These are phyloP conservation scores for Tremella fuciformis DNA, from an alignment of 768 basidiomycete species.

Conservation along the genomic window DNA sequence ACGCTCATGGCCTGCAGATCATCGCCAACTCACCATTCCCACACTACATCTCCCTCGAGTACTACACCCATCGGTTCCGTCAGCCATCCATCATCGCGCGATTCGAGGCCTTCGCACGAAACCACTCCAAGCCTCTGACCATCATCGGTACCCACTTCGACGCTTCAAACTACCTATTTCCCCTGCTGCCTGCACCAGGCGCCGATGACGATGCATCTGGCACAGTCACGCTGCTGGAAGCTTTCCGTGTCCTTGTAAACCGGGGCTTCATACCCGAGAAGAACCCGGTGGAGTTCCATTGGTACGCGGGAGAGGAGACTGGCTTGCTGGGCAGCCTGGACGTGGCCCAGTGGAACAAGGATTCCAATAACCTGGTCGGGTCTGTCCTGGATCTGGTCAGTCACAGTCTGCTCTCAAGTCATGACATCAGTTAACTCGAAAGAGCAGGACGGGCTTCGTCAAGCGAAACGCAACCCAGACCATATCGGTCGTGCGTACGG, in stretches of 20 bases:
- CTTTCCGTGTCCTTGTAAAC: conserved; percentile 44
- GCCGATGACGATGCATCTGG: conserved; percentile 54
- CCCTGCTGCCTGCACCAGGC: conserved; percentile 52
- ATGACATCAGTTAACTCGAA: no score
- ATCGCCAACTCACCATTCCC: conserved; percentile 24
- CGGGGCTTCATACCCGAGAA: conserved; percentile 39
- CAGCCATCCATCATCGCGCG: conserved; percentile 50
- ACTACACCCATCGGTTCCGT: conserved; percentile 39
- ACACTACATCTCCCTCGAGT: conserved; percentile 29
- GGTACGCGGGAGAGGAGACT: conserved; percentile 53
- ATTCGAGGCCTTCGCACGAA: conserved; percentile 35
- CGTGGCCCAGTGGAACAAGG: conserved; percentile 69
- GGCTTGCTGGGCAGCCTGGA: conserved; percentile 71
- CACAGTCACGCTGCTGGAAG: conserved; percentile 45
- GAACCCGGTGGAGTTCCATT: conserved; percentile 51
- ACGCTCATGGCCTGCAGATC: conserved; percentile 11
- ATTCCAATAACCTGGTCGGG: conserved; percentile 62
- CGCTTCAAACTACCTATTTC: conserved; percentile 50
- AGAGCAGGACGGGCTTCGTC: conserved; percentile 37
- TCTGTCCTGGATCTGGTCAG: conserved; percentile 73
- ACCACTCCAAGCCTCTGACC: conserved; percentile 30
- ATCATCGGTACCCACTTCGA: conserved; percentile 53
- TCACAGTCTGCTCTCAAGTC: neutral
- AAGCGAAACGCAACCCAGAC: conserved; percentile 17
- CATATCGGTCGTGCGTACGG: conserved; percentile 23